phyloP scores from a whole-genome alignment of 179 eudicot species.

The Carnegiea gigantea region DNA sequence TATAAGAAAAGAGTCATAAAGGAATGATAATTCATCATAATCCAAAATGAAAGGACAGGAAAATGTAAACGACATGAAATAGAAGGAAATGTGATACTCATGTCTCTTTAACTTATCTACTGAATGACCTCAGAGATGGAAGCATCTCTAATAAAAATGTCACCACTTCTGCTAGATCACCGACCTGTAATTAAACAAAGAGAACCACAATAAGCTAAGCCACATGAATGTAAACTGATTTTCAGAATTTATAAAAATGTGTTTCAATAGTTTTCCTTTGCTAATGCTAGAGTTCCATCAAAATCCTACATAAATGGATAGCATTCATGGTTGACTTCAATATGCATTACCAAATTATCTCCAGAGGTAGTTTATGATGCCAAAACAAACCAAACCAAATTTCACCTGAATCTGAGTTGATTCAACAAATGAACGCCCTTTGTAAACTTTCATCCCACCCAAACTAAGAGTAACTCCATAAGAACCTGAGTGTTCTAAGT shows the following conservation, averaged over 20 bases:
- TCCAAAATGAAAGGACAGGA: background rate
- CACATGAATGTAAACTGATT: background rate
- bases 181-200: slow-evolving; percentile 50
- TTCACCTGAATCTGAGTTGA: too few relatives aligned
- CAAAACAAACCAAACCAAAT: too few relatives aligned
- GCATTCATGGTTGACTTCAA: too few relatives aligned
- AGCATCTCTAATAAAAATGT: slow-evolving; percentile 82
- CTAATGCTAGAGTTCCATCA: too few relatives aligned
- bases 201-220: slow-evolving; percentile 1
- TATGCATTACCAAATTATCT: too few relatives aligned
- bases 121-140: slow-evolving; percentile 63
- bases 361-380: too few relatives aligned
- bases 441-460: too few relatives aligned
- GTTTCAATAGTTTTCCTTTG: too few relatives aligned
- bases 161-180: slow-evolving; percentile 73
- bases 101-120: slow-evolving; percentile 49
- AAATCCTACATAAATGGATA: too few relatives aligned
- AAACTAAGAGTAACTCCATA: too few relatives aligned
- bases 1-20: background rate
- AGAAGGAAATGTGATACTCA: slow-evolving; percentile 9
- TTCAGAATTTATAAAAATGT: background rate
- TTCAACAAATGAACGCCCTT: too few relatives aligned
- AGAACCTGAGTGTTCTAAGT: too few relatives aligned
- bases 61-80: background rate
- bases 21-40: background rate